Evolutionary conservation across 2,329 filamentous ascomycete species (phyloP).

Genomic region (Clonostachys chloroleuca): DNA sequence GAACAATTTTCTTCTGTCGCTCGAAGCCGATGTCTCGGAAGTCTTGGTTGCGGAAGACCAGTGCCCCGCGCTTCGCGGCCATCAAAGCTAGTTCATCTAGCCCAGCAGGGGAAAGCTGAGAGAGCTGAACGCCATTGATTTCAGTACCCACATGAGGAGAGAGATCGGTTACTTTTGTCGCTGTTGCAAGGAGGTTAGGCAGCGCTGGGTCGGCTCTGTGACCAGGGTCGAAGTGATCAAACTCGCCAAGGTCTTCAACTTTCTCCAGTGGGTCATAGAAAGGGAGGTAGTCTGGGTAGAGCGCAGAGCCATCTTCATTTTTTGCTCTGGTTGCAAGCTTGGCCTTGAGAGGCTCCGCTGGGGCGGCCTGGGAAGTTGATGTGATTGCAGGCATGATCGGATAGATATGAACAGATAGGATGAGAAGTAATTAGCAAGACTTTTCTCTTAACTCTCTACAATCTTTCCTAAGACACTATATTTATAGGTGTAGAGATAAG

Average conservation of each 20-base stretch:
- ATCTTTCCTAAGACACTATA: too few species aligned
- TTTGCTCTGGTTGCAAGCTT: background rate
- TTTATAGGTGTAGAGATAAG: too few species aligned
- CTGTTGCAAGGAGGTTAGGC: constrained; percentile 13
- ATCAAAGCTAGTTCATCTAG: constrained; percentile 35
- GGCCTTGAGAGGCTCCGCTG: background rate
- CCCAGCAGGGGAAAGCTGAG: constrained; percentile 27
- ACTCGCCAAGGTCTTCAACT: constrained; percentile 7
- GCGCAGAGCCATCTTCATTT: background rate
- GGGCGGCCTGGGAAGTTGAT: background rate
- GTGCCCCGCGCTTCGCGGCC: constrained; percentile 31
- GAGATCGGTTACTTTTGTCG: constrained; percentile 8
- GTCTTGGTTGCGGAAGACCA: constrained; percentile 27
- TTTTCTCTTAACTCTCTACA: too few species aligned
- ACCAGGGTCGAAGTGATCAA: constrained; percentile 53
- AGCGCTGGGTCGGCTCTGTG: constrained; percentile 28
- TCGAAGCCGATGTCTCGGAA: constrained; percentile 29
- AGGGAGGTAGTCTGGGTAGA: background rate
- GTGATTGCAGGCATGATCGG: background rate
- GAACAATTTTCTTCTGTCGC: constrained; percentile 34
- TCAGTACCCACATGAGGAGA: constrained; percentile 27
- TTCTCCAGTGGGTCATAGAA: constrained; percentile 6
- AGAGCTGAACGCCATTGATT: constrained; percentile 32
- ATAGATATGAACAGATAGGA: too few species aligned
- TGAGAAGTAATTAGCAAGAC: too few species aligned